A percentile compares a stretch with the other conserved stretches of the same genome.
Conservation (phyloP, 768 basidiomycete genomes). For the Leccinum obscurum region DNA sequence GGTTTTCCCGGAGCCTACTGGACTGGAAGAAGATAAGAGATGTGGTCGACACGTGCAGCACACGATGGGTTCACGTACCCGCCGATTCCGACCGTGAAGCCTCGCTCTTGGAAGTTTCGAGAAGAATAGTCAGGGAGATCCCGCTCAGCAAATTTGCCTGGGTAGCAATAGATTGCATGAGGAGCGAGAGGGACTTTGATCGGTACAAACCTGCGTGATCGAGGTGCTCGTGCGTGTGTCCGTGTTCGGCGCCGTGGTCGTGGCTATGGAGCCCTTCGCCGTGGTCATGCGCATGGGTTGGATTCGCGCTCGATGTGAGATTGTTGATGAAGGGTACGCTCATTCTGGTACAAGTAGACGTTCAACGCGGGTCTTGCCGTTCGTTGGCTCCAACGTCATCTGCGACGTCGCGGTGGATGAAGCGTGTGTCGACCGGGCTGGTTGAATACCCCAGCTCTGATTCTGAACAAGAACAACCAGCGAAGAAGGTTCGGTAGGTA, state of each 20-base stretch:
- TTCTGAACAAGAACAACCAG: conserved; percentile 43
- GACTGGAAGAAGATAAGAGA: conserved; percentile 46
- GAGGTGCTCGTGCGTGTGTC: conserved; percentile 92
- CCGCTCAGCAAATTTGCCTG: conserved; percentile 89
- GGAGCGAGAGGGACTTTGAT: not conserved
- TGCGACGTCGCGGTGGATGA: conserved; percentile 16
- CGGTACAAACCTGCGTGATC: conserved; percentile 73
- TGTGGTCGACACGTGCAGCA: not conserved
- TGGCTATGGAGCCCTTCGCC: conserved; percentile 44
- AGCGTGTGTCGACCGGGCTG: conserved; percentile 31
- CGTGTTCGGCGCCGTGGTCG: conserved; percentile 74
- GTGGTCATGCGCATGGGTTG: conserved; percentile 53
- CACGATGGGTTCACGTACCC: conserved; percentile 55
- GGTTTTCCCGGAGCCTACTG: conserved; percentile 98
- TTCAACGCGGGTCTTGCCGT: conserved; percentile 16
- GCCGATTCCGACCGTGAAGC: conserved; percentile 97
- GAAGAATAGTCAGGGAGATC: conserved; percentile 86
- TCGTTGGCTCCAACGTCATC: not conserved
- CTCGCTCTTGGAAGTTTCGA: conserved; percentile 88
- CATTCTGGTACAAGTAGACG: conserved; percentile 34
- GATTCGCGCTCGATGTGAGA: conserved; percentile 41
- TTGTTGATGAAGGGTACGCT: conserved; percentile 78
- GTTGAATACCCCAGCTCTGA: conserved; percentile 46
- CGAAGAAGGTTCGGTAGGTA: conserved; percentile 36
- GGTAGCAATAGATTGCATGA: not conserved